These are phyloP conservation scores for Cladosporium sp. DNA, from an alignment of 2,329 filamentous ascomycete species.

Conservation along the genomic window DNA sequence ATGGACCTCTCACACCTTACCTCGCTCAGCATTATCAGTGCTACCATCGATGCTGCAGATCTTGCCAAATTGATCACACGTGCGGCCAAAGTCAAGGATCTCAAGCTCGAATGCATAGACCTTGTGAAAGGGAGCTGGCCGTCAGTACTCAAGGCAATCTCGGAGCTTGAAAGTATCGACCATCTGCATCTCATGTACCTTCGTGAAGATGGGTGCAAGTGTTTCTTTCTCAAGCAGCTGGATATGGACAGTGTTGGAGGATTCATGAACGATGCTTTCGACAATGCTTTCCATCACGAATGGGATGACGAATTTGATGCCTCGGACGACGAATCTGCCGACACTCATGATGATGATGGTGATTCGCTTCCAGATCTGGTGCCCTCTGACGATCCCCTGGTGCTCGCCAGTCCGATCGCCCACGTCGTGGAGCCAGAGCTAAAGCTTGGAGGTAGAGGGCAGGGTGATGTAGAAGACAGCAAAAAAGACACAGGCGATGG, in stretches of 20 bases:
- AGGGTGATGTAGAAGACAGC: neutral
- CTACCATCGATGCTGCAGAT: neutral
- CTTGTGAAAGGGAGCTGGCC: constrained; percentile 22
- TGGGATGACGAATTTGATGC: neutral
- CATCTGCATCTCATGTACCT: constrained; percentile 27
- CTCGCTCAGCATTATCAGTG: neutral
- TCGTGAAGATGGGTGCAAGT: constrained; percentile 19
- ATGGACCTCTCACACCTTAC: constrained; percentile 1
- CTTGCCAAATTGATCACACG: neutral
- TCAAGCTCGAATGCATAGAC: constrained; percentile 16
- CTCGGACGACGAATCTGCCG: neutral
- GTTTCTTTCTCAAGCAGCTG: constrained; percentile 23
- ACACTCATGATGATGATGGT: neutral
- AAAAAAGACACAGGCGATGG: no score
- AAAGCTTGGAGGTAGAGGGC: neutral
- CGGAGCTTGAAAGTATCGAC: constrained; percentile 19
- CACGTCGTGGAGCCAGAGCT: neutral
- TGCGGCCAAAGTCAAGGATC: neutral
- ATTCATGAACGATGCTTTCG: neutral
- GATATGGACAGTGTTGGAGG: constrained; percentile 1
- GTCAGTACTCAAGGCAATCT: constrained; percentile 21
- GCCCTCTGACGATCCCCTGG: constrained; percentile 3
- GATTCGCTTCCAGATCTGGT: constrained; percentile 12
- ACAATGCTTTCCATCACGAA: neutral
- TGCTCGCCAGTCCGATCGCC: no score